These are phyloP conservation scores for Boletus reticuloceps DNA, from an alignment of 768 basidiomycete species.

Conservation along the genomic window DNA sequence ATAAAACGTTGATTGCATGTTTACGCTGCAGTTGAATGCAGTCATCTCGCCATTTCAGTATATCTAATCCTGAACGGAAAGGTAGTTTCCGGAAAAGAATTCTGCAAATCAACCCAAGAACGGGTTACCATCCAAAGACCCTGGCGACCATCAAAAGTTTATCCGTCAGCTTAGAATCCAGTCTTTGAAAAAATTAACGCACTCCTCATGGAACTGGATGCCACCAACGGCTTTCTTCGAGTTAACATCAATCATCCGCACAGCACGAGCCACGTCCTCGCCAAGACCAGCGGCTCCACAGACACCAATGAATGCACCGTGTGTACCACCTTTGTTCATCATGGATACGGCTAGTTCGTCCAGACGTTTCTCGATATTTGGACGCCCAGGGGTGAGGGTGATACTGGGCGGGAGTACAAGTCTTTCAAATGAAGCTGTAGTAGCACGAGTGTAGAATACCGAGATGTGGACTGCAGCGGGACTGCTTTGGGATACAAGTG, in stretches of 20 bases:
- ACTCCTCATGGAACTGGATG: slow-evolving; percentile 39
- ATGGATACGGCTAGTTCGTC: slow-evolving; percentile 42
- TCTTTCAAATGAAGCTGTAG: slow-evolving; percentile 3
- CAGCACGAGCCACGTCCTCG: slow-evolving; percentile 29
- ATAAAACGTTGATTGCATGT: too few relatives aligned
- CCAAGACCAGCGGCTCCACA: slow-evolving; percentile 41
- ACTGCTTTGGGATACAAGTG: slow-evolving; percentile 41
- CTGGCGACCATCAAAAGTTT: neutral
- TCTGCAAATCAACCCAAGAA: neutral
- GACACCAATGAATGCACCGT: slow-evolving; percentile 40
- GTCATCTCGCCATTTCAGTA: too few relatives aligned
- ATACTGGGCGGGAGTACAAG: slow-evolving; percentile 32
- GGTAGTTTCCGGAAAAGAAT: too few relatives aligned
- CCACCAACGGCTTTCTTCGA: slow-evolving; percentile 34
- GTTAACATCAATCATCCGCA: slow-evolving; percentile 26
- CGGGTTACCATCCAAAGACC: slow-evolving; percentile 25
- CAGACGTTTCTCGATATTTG: slow-evolving; percentile 44
- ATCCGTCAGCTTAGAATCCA: neutral
- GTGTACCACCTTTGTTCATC: slow-evolving; percentile 28
- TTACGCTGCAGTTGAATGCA: too few relatives aligned
- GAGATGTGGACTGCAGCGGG: slow-evolving; percentile 46
- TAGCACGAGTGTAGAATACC: slow-evolving; percentile 57
- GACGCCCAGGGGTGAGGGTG: slow-evolving; percentile 50
- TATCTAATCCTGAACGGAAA: too few relatives aligned
- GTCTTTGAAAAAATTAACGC: slow-evolving; percentile 13